A percentile compares a stretch with the other conserved stretches of the same genome.
These are phyloP conservation scores for Naganishia friedmannii DNA, from an alignment of 768 basidiomycete species.

Conservation along the genomic window DNA sequence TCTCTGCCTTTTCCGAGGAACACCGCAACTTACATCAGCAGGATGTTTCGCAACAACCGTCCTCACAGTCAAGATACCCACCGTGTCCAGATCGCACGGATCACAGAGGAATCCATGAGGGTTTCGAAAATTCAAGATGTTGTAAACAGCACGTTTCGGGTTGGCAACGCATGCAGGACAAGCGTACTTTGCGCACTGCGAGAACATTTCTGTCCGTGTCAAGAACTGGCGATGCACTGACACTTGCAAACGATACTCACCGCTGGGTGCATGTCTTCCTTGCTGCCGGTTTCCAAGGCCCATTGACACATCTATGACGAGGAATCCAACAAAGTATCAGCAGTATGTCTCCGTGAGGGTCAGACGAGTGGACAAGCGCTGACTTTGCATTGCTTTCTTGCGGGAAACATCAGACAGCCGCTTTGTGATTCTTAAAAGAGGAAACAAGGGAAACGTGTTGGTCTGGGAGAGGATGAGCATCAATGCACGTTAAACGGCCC, in stretches of 20 bases:
- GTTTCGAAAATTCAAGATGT: conserved; percentile 10
- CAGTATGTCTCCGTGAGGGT: not conserved
- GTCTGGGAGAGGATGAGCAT: too few relatives aligned
- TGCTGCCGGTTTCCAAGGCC: not conserved
- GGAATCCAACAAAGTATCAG: not conserved
- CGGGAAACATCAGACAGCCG: not conserved
- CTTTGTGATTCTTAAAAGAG: too few relatives aligned
- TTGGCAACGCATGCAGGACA: conserved; percentile 7
- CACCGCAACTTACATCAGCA: not conserved
- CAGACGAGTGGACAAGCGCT: not conserved
- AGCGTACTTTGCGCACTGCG: conserved; percentile 3
- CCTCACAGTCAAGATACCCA: not conserved
- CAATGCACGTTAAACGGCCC: too few relatives aligned
- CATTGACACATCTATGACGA: conserved; percentile 10
- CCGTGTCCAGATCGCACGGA: not conserved
- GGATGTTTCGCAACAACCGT: too few relatives aligned
- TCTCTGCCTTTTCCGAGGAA: not conserved
- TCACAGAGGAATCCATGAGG: conserved; percentile 3
- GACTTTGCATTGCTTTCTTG: not conserved
- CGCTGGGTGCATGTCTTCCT: conserved; percentile 8
- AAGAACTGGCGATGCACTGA: not conserved
- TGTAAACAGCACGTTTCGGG: not conserved
- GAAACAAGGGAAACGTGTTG: too few relatives aligned
- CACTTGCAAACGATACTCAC: not conserved
- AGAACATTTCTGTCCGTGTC: not conserved